A percentile compares a stretch with the other conserved stretches of the same genome.
These are phyloP conservation scores for Vitis hybrid DNA, from an alignment of 177 flowering plant species.

Conservation along the genomic window DNA sequence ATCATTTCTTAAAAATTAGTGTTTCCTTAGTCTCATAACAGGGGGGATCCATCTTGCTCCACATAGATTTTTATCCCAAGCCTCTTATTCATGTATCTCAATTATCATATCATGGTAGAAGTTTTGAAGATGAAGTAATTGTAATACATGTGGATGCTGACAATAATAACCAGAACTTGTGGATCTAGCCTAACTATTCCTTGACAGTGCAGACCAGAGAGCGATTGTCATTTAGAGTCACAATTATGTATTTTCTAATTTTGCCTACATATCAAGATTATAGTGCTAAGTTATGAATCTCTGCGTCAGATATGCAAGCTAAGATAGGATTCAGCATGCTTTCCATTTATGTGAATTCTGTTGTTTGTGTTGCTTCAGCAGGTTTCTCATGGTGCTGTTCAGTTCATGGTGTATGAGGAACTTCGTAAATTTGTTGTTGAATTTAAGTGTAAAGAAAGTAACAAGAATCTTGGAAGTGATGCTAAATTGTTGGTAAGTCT, in stretches of 20 bases:
- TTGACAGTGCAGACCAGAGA: not conserved
- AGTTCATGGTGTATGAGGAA: conserved; percentile 95
- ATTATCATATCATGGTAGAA: no score
- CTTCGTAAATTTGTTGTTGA: conserved; percentile 64
- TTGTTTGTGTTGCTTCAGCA: conserved; percentile 38
- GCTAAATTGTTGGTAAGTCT: conserved; percentile 56
- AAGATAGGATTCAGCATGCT: not conserved
- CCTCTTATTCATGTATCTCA: no score
- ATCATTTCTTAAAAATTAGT: no score
- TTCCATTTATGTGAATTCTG: not conserved
- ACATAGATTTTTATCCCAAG: no score
- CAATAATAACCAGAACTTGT: not conserved
- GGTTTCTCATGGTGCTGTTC: conserved; percentile 99
- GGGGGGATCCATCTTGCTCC: no score
- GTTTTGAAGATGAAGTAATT: no score
- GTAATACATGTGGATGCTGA: no score
- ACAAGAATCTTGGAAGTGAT: conserved; percentile 12
- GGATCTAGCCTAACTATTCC: not conserved
- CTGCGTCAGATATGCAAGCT: not conserved
- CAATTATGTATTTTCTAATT: not conserved
- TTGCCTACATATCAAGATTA: not conserved
- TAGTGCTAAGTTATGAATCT: not conserved
- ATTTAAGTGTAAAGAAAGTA: conserved; percentile 38
- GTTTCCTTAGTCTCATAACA: no score
- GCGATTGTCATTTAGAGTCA: not conserved